phyloP scores from a whole-genome alignment of 306 rosid genomes.

The Oxytropis ochrocephala region DNA sequence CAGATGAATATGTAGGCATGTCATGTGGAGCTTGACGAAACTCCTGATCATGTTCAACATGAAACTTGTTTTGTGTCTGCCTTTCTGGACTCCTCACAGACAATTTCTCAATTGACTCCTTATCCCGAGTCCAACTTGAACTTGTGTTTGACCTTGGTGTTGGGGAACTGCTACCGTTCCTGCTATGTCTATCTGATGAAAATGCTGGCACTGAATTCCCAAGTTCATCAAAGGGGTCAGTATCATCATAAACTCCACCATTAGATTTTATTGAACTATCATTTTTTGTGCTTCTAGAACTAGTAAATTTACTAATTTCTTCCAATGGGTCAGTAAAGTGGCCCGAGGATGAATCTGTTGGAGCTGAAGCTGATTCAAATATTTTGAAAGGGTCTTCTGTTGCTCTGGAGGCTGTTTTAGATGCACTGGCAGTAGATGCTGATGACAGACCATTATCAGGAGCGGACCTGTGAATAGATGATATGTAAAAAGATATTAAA shows the following conservation, averaged over 20 bases:
- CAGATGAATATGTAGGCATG: constrained; percentile 52
- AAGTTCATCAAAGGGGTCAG: constrained; percentile 72
- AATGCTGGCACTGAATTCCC: constrained; percentile 66
- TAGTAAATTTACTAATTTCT: constrained; percentile 59
- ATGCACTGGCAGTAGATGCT: constrained; percentile 34
- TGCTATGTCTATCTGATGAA: constrained; percentile 56
- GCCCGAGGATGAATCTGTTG: constrained; percentile 35
- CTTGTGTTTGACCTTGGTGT: constrained; percentile 40
- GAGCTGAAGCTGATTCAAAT: constrained; percentile 40
- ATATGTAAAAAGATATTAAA: constrained; percentile 5
- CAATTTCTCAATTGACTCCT: constrained; percentile 44
- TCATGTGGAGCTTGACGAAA: constrained; percentile 54
- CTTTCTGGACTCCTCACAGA: constrained; percentile 56
- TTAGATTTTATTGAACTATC: constrained; percentile 42
- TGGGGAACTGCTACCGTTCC: constrained; percentile 45
- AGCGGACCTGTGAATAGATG: constrained; percentile 52
- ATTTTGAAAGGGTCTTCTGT: constrained; percentile 63
- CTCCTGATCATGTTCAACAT: constrained; percentile 47
- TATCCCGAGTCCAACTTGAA: constrained; percentile 41
- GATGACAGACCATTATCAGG: constrained; percentile 57
- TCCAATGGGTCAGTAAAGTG: constrained; percentile 57
- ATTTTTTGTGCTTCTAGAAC: constrained; percentile 48
- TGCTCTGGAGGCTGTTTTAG: constrained; percentile 45
- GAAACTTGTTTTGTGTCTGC: constrained; percentile 41
- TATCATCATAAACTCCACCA: constrained; percentile 52